Conservation (phyloP, 768 basidiomycete species). For the Tricholoma bakamatsutake region DNA sequence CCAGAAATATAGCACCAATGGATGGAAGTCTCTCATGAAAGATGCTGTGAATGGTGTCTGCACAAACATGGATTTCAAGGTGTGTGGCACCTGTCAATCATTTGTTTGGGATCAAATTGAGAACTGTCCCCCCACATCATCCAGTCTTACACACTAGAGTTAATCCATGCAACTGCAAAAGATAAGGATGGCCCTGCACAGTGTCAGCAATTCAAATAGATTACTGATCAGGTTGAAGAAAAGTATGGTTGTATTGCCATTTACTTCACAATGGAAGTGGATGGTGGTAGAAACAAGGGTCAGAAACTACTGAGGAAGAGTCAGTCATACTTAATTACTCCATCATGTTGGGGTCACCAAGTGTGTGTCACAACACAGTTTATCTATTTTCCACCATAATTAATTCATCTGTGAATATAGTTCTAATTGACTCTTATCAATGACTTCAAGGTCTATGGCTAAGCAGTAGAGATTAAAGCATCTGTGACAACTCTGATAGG, state of each 20-base stretch:
- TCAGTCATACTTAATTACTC: neutral
- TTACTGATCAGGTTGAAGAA: neutral
- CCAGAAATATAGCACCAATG: neutral
- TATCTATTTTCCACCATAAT: neutral
- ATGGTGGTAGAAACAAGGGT: constrained; percentile 2
- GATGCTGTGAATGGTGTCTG: neutral
- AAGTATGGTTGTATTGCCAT: neutral
- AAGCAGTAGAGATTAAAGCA: neutral
- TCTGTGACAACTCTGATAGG: neutral
- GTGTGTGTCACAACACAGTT: neutral
- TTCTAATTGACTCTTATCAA: neutral
- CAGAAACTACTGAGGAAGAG: neutral
- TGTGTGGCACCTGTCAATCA: neutral
- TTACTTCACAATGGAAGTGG: neutral
- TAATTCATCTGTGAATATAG: neutral
- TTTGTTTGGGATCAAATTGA: neutral
- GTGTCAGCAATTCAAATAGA: neutral
- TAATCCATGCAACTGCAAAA: neutral
- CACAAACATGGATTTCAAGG: neutral
- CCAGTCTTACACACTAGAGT: neutral
- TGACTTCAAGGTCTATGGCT: neutral
- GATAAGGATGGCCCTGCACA: neutral
- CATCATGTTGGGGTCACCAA: constrained; percentile 1
- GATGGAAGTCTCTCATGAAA: neutral
- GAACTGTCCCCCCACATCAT: too few species aligned